Evolutionary conservation across 305 asterid genomes (phyloP).

Genomic region (Nicotiana rustica): DNA sequence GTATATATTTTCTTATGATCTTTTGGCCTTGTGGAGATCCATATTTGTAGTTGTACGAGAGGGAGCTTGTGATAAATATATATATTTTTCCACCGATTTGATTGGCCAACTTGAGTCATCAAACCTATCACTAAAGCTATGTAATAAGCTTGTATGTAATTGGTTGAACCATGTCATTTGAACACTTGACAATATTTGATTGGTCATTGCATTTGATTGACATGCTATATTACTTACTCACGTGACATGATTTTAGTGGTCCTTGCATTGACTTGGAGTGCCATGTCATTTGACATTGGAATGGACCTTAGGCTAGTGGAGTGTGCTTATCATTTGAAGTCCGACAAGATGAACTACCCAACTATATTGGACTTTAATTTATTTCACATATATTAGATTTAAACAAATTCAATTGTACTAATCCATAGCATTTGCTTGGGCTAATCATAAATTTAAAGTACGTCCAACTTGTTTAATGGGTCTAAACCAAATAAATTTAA

Average conservation of each 20-base stretch:
- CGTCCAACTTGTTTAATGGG: no score
- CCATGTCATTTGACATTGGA: not conserved
- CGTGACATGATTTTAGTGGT: not conserved
- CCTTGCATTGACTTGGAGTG: not conserved
- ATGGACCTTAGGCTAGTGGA: not conserved
- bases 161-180: not conserved
- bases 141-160: not conserved
- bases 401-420: no score
- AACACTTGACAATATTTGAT: not conserved
- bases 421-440: no score
- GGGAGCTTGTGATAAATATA: no score
- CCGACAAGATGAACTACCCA: not conserved
- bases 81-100: no score
- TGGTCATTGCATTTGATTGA: not conserved
- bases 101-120: no score
- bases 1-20: no score
- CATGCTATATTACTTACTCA: not conserved
- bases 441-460: no score
- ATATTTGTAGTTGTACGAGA: not conserved
- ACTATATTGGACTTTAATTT: not conserved
- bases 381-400: not conserved
- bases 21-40: not conserved
- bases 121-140: no score
- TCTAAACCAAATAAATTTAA: no score
- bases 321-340: not conserved